Evolutionary conservation across 2,329 filamentous ascomycete species (phyloP), one percentile per base, ranked within the genome.

Genomic region (Calonectria montana): DNA sequence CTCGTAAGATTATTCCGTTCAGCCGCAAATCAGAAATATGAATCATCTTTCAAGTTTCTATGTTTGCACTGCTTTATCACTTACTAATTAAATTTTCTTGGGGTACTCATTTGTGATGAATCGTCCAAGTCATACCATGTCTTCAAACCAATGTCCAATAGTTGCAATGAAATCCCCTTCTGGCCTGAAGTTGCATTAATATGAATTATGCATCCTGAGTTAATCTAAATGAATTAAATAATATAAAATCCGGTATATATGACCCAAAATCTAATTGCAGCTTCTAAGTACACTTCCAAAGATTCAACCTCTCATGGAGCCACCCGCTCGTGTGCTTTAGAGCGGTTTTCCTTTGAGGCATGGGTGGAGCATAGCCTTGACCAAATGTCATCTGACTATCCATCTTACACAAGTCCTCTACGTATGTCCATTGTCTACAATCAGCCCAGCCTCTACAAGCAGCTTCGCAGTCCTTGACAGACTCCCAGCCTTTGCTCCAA

Each of bases 331-430:
- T 78, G 41, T 78, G 76, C 72, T 65, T 75, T 41, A 79, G 53
- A 0, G 74, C 70, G 4, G 77, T 79, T 61, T 77, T 78, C 9
- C 77, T 69, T 65, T 79, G 74, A 12, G 69, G 66, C 77, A 78
- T 78, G n/a, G 65, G 47, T 1, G 76, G 71, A 16, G 77, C 74
- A 61, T 66, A 78, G 1, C 77, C 77, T 67, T 77, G 74, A 5
- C 77, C 77, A 71, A 76, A 71, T 15, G 69, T 70, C 18, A 79
- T 65, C 69, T 76, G 76, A 65, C 78, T 75, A 59, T 78, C 77
- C 72, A 79, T 74, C 72, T 74, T 77, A 63, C 77, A 79, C 23
- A 78, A 65, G 35, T 79, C 77, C 59, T 79, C 77, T 2, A 76
- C 74, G 48, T 62, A 78, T 6, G 71, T 67, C 77, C 77, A 79